Evolutionary conservation across 1,139 yeast genomes (phyloP).

Genomic region (Yamadazyma mexicana): DNA sequence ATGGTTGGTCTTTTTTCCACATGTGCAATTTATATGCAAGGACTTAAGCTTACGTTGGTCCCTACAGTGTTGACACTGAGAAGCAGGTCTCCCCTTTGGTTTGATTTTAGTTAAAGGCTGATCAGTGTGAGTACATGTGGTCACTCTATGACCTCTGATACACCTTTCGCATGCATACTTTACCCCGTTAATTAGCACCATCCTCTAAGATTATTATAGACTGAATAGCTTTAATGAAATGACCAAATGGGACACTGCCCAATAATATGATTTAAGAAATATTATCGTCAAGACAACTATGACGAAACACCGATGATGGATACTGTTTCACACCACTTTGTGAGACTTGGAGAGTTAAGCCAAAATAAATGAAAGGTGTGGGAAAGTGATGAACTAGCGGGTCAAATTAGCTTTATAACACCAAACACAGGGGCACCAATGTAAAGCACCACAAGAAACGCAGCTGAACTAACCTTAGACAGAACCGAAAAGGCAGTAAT

Average conservation of each 20-base stretch:
- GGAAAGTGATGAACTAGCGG: not conserved
- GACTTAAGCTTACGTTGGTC: slow-evolving; percentile 72
- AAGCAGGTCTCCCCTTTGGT: slow-evolving; percentile 94
- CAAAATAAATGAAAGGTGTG: too few relatives aligned
- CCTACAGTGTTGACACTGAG: slow-evolving; percentile 87
- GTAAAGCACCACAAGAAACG: slow-evolving; percentile 5
- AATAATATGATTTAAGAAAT: too few relatives aligned
- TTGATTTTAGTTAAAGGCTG: slow-evolving; percentile 89
- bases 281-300: too few relatives aligned
- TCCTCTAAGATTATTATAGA: too few relatives aligned
- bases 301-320: not conserved
- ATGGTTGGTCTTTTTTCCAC: slow-evolving; percentile 60
- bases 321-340: too few relatives aligned
- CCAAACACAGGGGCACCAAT: slow-evolving; percentile 4
- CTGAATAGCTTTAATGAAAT: too few relatives aligned
- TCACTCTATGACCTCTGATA: slow-evolving; percentile 92
- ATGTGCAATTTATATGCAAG: slow-evolving; percentile 70
- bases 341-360: too few relatives aligned
- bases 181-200: slow-evolving; percentile 89
- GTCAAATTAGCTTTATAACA: not conserved
- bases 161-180: slow-evolving; percentile 97
- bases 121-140: slow-evolving; percentile 90
- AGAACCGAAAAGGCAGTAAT: not conserved
- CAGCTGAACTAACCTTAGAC: slow-evolving; percentile 2
- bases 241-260: too few relatives aligned